Evolutionary conservation across 2,329 filamentous ascomycete species (phyloP).

Genomic region (Blumeria hordei): DNA sequence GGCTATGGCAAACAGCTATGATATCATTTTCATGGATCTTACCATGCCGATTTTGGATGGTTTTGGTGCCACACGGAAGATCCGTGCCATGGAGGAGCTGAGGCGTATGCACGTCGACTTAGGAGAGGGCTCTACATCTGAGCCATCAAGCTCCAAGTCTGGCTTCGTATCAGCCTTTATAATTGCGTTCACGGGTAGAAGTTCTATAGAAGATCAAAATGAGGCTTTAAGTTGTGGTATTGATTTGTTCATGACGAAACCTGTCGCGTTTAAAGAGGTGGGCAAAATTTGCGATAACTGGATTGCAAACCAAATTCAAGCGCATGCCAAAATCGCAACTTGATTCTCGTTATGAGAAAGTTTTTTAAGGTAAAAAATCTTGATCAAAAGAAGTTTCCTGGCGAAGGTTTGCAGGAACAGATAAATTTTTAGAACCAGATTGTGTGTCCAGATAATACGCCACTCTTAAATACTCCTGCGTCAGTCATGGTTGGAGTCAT

Average conservation of each 20-base stretch:
- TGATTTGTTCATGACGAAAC: constrained; percentile 18
- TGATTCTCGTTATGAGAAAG: too few species aligned
- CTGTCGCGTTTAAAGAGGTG: constrained; percentile 19
- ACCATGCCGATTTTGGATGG: constrained; percentile 30
- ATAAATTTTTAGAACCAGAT: too few species aligned
- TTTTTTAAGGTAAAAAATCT: too few species aligned
- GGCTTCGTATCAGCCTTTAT: constrained; percentile 13
- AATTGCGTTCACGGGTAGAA: constrained; percentile 18
- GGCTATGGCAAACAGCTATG: constrained; percentile 15
- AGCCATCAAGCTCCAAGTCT: constrained; percentile 4
- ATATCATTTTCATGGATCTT: constrained; percentile 25
- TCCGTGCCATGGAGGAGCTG: constrained; percentile 22
- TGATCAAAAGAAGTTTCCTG: too few species aligned
- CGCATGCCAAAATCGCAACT: background rate
- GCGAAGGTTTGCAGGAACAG: too few species aligned
- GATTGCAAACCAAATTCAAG: constrained; percentile 12
- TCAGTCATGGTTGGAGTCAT: too few species aligned
- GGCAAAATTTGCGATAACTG: constrained; percentile 17
- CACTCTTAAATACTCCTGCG: too few species aligned
- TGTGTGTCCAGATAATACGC: too few species aligned
- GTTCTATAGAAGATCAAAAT: constrained; percentile 14
- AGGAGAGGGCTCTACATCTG: constrained; percentile 5
- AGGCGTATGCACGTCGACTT: constrained; percentile 4
- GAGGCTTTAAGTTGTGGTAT: constrained; percentile 16
- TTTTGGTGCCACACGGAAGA: constrained; percentile 23